Base-by-base conservation (phyloP, 495 filamentous ascomycete species). In the Lasiosphaeria miniovina region DNA sequence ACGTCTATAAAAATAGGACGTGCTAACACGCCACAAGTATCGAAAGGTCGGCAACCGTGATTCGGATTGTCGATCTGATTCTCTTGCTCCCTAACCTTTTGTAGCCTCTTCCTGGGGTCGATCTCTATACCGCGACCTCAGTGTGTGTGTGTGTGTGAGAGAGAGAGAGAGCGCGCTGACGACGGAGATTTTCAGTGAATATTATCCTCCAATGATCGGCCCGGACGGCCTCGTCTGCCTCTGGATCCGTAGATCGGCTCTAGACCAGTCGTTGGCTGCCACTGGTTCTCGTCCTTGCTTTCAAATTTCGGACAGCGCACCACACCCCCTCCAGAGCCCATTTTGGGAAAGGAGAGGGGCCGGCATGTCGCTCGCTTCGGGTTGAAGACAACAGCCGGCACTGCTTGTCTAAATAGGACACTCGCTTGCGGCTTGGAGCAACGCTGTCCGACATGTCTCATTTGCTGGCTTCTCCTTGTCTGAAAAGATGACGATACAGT, bases 11-110 rank as follows among this genome's bases (percentile, higher is more conserved):
- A 48, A 48, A 12, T 38, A 57, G 54, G 54, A 57, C 43, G 34
- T 48, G 38, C 10, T 33, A 51, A 58, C 46, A 51, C 46, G 24
- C n/a, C 56, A n/a, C 32, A 15, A 24, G 59, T 49, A 36, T 49
- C 35, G 14, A 51, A 57, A 59, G 10, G 12, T 45, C 36, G 11
- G 10, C 24, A 58, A 14, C 3, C n/a, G 12, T 24, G 38, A 41
- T 11, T 56, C 49, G 34, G 61, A 48, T 49, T 38, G 52, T 52
- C 53, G 56, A 59, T 64, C 55, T 34, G 49, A 49, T 60, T 43
- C 48, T 6, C 58, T 43, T 24, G 24, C 24, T 24, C 24, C 24
- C 24, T 2, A 24, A 0, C 24, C 24, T 2, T 24, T 24, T 24
- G 24, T 24, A 24, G 24, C 24, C 24, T 24, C 24, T 15, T 43